Base-by-base conservation (phyloP, 78 protist genomes). In the Dictyostelium capitatum region DNA sequence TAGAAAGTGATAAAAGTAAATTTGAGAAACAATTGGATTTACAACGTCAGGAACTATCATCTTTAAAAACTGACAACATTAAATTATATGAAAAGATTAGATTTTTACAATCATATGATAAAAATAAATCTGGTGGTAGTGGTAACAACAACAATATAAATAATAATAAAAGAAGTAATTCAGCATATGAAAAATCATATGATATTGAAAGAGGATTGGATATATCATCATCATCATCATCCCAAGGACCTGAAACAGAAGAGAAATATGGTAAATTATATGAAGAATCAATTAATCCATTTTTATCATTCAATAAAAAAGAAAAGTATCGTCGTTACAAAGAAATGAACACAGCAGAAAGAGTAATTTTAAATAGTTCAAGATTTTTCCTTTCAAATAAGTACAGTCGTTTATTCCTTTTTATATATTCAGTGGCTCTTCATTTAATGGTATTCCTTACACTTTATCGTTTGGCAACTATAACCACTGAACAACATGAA, bases 271-370 rank as follows among this genome's bases (percentile, higher is more conserved):
- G 81, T 7, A 80, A 82, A 51, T 78, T 95, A 47, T 96, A 97
- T 78, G 98, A 97, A 72, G 97, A 96, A 25, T 51, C 82, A 19
- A 79, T 97, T 28, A 97, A 95, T 87, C 98, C 98, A 32, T 97
- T 97, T 92, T 11, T 54, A 8, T 89, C 84, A 50, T 97, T 97
- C 78, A 91, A 70, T 75, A 77, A 74, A 48, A 82, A 82, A 70
- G 97, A 96, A 73, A 89, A 79, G 51, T 81, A 91, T 79, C 80
- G 90, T 41, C 47, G 95, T 82, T 93, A 90, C 77, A 59, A 62
- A 50, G 90, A 94, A 6, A 82, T 94, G 83, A 94, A 82, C 48
- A 32, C 97, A 4, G 89, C 96, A 4, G 97, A 94, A 56, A 23
- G 85, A 41, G 89, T 89, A 7, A 90, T 89, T 32, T 84, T 96